Evolutionary conservation across 2,329 filamentous ascomycete genomes (phyloP).

Genomic region (Epichloe amarillans): DNA sequence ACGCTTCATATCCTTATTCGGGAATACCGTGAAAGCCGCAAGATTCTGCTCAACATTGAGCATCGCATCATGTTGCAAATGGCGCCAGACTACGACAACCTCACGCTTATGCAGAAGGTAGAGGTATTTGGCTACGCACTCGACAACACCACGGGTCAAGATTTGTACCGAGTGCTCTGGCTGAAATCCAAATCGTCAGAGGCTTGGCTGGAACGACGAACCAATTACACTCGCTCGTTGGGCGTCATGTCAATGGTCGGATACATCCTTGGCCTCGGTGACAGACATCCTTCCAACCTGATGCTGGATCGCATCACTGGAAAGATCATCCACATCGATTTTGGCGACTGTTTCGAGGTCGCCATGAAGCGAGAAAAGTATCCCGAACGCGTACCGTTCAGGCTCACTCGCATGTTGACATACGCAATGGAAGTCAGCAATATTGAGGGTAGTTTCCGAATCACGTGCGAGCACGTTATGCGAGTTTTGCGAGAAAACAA

Average conservation of each 20-base stretch:
- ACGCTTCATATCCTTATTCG: conserved; percentile 93
- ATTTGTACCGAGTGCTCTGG: conserved; percentile 95
- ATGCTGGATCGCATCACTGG: conserved; percentile 94
- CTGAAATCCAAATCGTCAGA: conserved; percentile 97
- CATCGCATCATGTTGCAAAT: conserved; percentile 99
- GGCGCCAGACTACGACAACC: conserved; percentile 96
- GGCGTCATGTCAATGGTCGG: conserved; percentile 99
- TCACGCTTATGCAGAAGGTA: conserved; percentile 99
- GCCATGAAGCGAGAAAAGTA: conserved; percentile 99
- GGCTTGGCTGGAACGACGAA: conserved; percentile 90
- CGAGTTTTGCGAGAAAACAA: conserved; percentile 92
- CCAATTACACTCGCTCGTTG: conserved; percentile 95
- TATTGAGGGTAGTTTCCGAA: conserved; percentile 96
- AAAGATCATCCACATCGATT: conserved; percentile 97
- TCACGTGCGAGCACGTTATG: conserved; percentile 98
- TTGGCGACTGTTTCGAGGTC: conserved; percentile 98
- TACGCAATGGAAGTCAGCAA: conserved; percentile 99
- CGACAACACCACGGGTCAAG: conserved; percentile 97
- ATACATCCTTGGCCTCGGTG: conserved; percentile 92
- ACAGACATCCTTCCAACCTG: conserved; percentile 93
- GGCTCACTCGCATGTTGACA: conserved; percentile 94
- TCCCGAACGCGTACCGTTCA: conserved; percentile 93
- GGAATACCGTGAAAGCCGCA: conserved; percentile 91
- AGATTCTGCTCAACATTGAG: conserved; percentile 97
- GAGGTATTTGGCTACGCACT: conserved; percentile 98